A percentile compares a stretch with the other conserved stretches of the same genome.
phyloP scores from a whole-genome alignment of 179 eudicot genomes.

The Kewa caespitosa region DNA sequence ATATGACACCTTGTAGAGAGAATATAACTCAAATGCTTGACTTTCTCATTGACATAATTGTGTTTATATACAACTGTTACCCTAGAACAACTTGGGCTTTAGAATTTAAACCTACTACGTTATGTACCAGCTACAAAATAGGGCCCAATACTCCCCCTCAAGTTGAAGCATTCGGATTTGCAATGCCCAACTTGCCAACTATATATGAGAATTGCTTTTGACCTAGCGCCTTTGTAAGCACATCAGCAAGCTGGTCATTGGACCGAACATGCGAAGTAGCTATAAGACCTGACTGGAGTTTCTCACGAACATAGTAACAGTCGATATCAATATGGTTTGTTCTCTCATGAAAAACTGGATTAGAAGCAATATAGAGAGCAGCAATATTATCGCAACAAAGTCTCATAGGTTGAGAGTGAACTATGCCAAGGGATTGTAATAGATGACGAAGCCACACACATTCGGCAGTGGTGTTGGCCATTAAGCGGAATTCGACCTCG shows the following conservation, averaged over 20 bases:
- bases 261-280: background rate
- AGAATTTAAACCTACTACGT: too few relatives aligned
- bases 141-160: background rate
- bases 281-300: background rate
- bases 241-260: background rate
- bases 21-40: too few relatives aligned
- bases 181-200: background rate
- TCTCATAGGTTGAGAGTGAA: background rate
- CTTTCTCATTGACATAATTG: too few relatives aligned
- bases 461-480: background rate
- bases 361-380: background rate
- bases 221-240: background rate
- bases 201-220: background rate
- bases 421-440: background rate
- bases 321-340: conserved; percentile 9
- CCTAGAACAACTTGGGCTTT: too few relatives aligned
- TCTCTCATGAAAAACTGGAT: conserved; percentile 1
- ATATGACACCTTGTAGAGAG: conserved; percentile 63
- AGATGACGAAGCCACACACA: background rate
- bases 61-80: too few relatives aligned
- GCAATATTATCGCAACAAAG: background rate
- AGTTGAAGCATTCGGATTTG: background rate
- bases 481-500: background rate
- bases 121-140: too few relatives aligned
- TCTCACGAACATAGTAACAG: conserved; percentile 2